Percentiles rank a stretch among this genome's conserved stretches.
Conservation (phyloP, 2,329 filamentous ascomycete species). For the Chaetothyriales sp. region DNA sequence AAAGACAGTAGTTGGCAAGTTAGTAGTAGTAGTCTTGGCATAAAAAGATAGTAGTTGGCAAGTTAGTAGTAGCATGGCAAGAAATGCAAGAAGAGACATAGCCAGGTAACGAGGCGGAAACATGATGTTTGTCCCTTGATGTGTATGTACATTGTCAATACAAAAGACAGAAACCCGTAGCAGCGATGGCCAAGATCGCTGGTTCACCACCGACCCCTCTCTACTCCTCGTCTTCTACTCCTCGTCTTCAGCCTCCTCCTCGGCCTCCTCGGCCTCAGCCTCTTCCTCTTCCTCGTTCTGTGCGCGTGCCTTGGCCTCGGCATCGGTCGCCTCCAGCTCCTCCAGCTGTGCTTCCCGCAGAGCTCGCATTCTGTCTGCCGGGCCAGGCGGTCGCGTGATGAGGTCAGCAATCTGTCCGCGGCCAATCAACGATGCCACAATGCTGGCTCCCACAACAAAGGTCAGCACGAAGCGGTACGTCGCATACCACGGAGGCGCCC, state of each 20-base stretch:
- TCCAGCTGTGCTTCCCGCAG: slow-evolving; percentile 36
- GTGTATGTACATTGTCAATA: not conserved
- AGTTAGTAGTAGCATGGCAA: too few relatives aligned
- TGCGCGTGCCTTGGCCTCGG: slow-evolving; percentile 21
- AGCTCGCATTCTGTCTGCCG: slow-evolving; percentile 36
- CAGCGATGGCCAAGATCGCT: not conserved
- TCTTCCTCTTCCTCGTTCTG: slow-evolving; percentile 17
- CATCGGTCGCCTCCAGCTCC: slow-evolving; percentile 32
- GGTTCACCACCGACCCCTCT: not conserved
- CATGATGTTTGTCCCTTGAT: not conserved
- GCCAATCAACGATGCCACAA: slow-evolving; percentile 68
- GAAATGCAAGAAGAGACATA: not conserved
- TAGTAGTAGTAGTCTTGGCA: too few relatives aligned
- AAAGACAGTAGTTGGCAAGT: too few relatives aligned
- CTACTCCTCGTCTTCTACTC: slow-evolving; percentile 10
- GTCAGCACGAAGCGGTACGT: slow-evolving; percentile 88
- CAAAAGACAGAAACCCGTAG: not conserved
- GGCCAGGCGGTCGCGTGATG: slow-evolving; percentile 32
- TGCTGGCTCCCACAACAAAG: slow-evolving; percentile 70
- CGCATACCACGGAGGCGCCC: slow-evolving; percentile 73
- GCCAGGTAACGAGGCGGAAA: not conserved
- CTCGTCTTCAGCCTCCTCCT: not conserved
- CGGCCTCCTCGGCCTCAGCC: slow-evolving; percentile 15
- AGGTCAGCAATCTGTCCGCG: slow-evolving; percentile 59
- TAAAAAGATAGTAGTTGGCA: too few relatives aligned